Evolutionary conservation across 345 rosid species (phyloP).

Genomic region (Linum tenue): DNA sequence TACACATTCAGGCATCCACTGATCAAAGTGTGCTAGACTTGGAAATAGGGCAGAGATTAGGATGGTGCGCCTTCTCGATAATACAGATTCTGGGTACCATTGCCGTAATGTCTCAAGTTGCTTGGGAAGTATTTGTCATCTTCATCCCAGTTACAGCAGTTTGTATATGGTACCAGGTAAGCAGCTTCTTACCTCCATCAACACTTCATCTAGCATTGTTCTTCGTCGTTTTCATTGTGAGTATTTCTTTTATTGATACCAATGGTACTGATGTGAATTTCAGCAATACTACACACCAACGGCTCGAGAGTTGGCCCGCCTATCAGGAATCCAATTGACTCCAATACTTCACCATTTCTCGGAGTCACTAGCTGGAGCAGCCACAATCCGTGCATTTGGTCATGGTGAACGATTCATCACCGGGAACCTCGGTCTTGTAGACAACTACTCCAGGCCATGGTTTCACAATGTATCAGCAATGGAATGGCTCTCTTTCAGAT

Average conservation of each 20-base stretch:
- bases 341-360: slow-evolving; percentile 96
- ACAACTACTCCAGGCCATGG: slow-evolving; percentile 87
- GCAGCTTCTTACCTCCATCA: slow-evolving; percentile 7
- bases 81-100: slow-evolving; percentile 77
- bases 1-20: slow-evolving; percentile 56
- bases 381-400: slow-evolving; percentile 79
- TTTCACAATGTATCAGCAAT: slow-evolving; percentile 75
- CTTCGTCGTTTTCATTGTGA: neutral
- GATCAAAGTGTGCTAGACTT: slow-evolving; percentile 89
- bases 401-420: slow-evolving; percentile 53
- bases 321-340: slow-evolving; percentile 73
- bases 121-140: slow-evolving; percentile 91
- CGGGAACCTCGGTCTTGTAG: slow-evolving; percentile 59
- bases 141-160: slow-evolving; percentile 95
- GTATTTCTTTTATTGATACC: neutral
- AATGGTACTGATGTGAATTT: neutral
- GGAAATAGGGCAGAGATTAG: slow-evolving; percentile 66
- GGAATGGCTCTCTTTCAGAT: slow-evolving; percentile 95
- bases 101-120: slow-evolving; percentile 85
- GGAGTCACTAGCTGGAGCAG: slow-evolving; percentile 84
- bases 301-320: slow-evolving; percentile 86
- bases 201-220: neutral
- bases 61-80: slow-evolving; percentile 89
- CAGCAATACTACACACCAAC: slow-evolving; percentile 89
- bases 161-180: slow-evolving; percentile 92